phyloP scores from a whole-genome alignment of 2,329 filamentous ascomycete genomes.

The Cladosporium oxysporum region DNA sequence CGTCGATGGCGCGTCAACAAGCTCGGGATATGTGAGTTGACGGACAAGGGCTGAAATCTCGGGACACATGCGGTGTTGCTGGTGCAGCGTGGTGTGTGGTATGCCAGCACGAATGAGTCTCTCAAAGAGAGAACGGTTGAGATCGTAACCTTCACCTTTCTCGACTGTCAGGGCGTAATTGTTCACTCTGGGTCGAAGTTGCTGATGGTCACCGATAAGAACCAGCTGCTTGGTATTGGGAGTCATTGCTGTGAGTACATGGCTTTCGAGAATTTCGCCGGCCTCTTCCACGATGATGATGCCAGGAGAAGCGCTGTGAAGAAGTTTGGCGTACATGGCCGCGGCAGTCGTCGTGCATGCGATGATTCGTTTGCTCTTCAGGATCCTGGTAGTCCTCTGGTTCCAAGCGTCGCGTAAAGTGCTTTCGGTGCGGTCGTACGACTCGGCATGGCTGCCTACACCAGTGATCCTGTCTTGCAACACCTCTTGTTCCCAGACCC shows the following conservation, averaged over 20 bases:
- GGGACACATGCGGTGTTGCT: constrained; percentile 67
- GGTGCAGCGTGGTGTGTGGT: constrained; percentile 48
- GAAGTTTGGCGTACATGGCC: constrained; percentile 56
- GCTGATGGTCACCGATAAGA: constrained; percentile 64
- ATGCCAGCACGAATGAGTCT: constrained; percentile 45
- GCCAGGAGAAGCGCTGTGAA: constrained; percentile 49
- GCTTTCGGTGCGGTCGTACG: constrained; percentile 48
- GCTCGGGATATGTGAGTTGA: constrained; percentile 56
- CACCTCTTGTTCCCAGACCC: constrained; percentile 35
- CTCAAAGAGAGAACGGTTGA: constrained; percentile 65
- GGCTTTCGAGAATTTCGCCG: constrained; percentile 66
- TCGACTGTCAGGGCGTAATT: constrained; percentile 58
- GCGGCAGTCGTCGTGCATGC: constrained; percentile 62
- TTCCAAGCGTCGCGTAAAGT: constrained; percentile 39
- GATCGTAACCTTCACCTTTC: constrained; percentile 53
- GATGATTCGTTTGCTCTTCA: constrained; percentile 47
- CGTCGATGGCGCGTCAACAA: constrained; percentile 54
- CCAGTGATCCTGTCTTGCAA: constrained; percentile 53
- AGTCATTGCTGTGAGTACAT: constrained; percentile 60
- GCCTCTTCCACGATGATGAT: constrained; percentile 58
- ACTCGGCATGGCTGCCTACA: constrained; percentile 42
- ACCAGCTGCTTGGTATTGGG: constrained; percentile 63
- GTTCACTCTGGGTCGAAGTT: constrained; percentile 61
- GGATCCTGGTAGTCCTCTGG: constrained; percentile 33
- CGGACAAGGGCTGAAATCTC: constrained; percentile 61